phyloP scores from a whole-genome alignment of 495 filamentous ascomycete species.

The Penicillium pulvis region DNA sequence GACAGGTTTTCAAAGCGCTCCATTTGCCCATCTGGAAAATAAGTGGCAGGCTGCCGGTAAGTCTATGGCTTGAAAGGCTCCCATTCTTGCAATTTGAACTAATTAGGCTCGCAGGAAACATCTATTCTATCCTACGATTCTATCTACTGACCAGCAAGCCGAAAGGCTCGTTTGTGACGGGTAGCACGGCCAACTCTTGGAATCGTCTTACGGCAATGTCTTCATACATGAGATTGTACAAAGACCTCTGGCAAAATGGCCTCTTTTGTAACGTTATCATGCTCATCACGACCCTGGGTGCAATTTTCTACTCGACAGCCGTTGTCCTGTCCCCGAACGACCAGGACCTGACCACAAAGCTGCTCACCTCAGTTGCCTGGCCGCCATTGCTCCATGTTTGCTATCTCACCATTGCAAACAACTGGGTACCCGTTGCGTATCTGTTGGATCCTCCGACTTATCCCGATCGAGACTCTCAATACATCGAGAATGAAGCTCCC shows the following conservation, averaged over 20 bases:
- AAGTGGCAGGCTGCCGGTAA: conserved; percentile 37
- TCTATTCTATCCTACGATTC: conserved; percentile 31
- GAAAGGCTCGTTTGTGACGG: conserved; percentile 42
- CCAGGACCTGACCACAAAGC: background rate
- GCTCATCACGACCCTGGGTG: conserved; percentile 17
- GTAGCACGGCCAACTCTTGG: conserved; percentile 36
- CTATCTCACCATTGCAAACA: conserved; percentile 25
- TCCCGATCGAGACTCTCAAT: conserved; percentile 5
- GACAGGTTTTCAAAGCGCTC: conserved; percentile 18
- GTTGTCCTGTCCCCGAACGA: background rate
- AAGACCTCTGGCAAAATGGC: conserved; percentile 28
- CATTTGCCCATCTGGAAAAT: conserved; percentile 38
- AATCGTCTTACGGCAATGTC: conserved; percentile 18
- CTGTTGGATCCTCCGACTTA: conserved; percentile 27
- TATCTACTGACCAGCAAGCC: conserved; percentile 34
- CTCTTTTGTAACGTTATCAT: conserved; percentile 24
- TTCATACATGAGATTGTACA: conserved; percentile 14
- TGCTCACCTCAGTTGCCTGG: conserved; percentile 29
- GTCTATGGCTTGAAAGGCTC: conserved; percentile 4
- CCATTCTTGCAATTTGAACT: background rate
- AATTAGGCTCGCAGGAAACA: conserved; percentile 23
- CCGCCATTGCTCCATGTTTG: conserved; percentile 34
- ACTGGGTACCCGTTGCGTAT: conserved; percentile 34
- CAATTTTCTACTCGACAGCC: conserved; percentile 13
- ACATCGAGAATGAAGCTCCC: background rate